A percentile compares a stretch with the other conserved stretches of the same genome.
phyloP scores from a whole-genome alignment of 2,329 filamentous ascomycete genomes.

The Aspergillus sp. region DNA sequence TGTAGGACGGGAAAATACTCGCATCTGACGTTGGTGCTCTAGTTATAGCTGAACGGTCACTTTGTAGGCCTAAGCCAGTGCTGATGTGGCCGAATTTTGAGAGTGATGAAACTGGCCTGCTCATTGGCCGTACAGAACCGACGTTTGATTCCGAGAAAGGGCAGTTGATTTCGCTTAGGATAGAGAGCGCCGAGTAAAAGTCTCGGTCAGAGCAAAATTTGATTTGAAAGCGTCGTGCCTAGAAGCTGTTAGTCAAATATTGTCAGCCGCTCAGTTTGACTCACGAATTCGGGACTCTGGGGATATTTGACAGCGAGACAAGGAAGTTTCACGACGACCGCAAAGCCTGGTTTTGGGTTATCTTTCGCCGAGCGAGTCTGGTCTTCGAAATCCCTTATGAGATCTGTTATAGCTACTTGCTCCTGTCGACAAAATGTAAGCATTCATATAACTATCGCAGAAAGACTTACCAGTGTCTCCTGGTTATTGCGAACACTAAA shows the following conservation, averaged over 20 bases:
- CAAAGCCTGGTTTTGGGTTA: conserved; percentile 28
- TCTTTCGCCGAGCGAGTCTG: conserved; percentile 19
- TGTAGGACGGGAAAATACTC: neutral
- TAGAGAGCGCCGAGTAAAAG: conserved; percentile 42
- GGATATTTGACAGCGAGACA: conserved; percentile 47
- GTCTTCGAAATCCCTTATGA: conserved; percentile 27
- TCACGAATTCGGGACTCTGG: conserved; percentile 29
- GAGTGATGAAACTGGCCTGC: conserved; percentile 28
- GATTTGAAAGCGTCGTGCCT: conserved; percentile 48
- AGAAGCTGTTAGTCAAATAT: neutral
- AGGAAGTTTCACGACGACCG: conserved; percentile 46
- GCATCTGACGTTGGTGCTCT: conserved; percentile 9
- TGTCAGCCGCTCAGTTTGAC: neutral
- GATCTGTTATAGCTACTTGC: conserved; percentile 39
- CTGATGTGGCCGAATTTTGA: conserved; percentile 21
- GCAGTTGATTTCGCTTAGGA: conserved; percentile 44
- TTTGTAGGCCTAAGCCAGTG: conserved; percentile 5
- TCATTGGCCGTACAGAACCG: conserved; percentile 19
- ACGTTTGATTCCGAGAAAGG: conserved; percentile 43
- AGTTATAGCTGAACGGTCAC: neutral
- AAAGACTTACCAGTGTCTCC: conserved; percentile 36
- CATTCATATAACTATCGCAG: neutral
- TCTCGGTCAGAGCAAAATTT: conserved; percentile 43
- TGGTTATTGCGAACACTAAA: conserved; percentile 34
- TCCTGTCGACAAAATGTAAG: conserved; percentile 31